Percentiles rank a stretch among this genome's conserved stretches.
These are phyloP conservation scores for Chaetomiaceae sp. DNA, from an alignment of 2,329 filamentous ascomycete genomes.

Conservation along the genomic window DNA sequence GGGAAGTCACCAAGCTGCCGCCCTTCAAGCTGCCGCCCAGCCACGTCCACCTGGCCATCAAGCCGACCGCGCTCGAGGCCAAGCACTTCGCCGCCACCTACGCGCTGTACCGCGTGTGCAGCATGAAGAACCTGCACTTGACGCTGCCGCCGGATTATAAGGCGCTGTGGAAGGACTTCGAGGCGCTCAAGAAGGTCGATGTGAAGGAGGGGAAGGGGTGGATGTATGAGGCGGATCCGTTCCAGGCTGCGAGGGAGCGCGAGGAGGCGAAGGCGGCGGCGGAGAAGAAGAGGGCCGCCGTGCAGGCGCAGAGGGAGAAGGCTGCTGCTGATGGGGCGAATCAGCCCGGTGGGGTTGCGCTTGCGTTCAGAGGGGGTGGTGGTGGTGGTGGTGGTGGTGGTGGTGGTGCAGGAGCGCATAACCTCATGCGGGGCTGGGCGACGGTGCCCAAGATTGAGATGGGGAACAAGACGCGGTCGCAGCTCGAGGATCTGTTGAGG, in stretches of 20 bases:
- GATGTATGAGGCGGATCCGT: slow-evolving; percentile 96
- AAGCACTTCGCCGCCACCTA: slow-evolving; percentile 91
- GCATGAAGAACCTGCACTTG: slow-evolving; percentile 92
- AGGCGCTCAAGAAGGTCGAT: slow-evolving; percentile 73
- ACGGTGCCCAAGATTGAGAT: slow-evolving; percentile 88
- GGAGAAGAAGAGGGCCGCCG: slow-evolving; percentile 73
- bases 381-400: slow-evolving; percentile 35
- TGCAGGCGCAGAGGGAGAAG: slow-evolving; percentile 61
- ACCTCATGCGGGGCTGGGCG: slow-evolving; percentile 69
- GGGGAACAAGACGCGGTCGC: slow-evolving; percentile 70
- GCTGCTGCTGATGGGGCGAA: slow-evolving; percentile 36
- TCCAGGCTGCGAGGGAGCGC: slow-evolving; percentile 70
- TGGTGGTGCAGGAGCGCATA: slow-evolving; percentile 31
- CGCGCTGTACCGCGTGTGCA: slow-evolving; percentile 83
- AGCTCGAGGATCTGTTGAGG: slow-evolving; percentile 74
- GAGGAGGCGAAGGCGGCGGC: slow-evolving; percentile 69
- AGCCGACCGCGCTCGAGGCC: slow-evolving; percentile 80
- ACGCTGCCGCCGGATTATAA: slow-evolving; percentile 88
- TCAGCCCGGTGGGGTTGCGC: slow-evolving; percentile 51
- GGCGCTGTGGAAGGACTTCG: slow-evolving; percentile 87
- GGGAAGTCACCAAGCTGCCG: slow-evolving; percentile 66
- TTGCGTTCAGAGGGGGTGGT: slow-evolving; percentile 40
- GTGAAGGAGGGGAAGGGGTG: slow-evolving; percentile 71
- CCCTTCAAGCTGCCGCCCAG: slow-evolving; percentile 74
- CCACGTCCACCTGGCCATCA: slow-evolving; percentile 68